Percentiles rank a stretch among this genome's conserved stretches.
These are phyloP conservation scores for Rugiboletus extremiorientalis DNA, from an alignment of 1,284 basidiomycete species.

Conservation along the genomic window DNA sequence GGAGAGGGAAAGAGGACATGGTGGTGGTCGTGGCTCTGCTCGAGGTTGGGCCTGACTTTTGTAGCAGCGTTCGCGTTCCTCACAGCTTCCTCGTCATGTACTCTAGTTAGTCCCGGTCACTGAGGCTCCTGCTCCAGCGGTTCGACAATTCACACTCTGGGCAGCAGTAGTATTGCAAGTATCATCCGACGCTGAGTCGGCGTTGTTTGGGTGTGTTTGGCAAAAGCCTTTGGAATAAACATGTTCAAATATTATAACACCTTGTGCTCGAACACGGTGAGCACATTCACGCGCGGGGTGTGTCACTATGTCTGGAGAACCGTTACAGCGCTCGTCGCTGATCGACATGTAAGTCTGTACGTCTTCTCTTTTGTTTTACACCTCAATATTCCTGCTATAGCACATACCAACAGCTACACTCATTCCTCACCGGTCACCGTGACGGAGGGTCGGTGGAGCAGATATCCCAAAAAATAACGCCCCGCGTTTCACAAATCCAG, in stretches of 20 bases:
- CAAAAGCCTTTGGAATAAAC: slow-evolving; percentile 27
- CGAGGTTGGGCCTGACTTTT: slow-evolving; percentile 58
- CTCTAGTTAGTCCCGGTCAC: too few relatives aligned
- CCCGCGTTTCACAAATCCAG: slow-evolving; percentile 56
- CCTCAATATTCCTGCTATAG: slow-evolving; percentile 35
- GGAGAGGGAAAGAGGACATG: slow-evolving; percentile 75
- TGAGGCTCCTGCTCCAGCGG: too few relatives aligned
- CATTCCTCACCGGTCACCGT: slow-evolving; percentile 54
- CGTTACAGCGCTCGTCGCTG: slow-evolving; percentile 46
- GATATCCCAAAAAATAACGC: slow-evolving; percentile 53
- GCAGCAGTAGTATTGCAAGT: too few relatives aligned
- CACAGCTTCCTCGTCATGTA: too few relatives aligned
- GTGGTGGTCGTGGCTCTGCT: slow-evolving; percentile 71
- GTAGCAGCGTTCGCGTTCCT: too few relatives aligned
- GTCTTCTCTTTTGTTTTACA: neutral
- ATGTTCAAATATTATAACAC: slow-evolving; percentile 24
- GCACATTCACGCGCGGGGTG: neutral
- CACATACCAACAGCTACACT: slow-evolving; percentile 66
- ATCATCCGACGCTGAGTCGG: too few relatives aligned
- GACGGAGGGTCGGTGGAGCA: slow-evolving; percentile 58
- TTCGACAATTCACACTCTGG: too few relatives aligned
- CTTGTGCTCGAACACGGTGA: slow-evolving; percentile 9
- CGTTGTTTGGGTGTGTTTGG: slow-evolving; percentile 24
- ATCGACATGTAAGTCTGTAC: slow-evolving; percentile 45
- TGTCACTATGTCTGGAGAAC: slow-evolving; percentile 42